A percentile compares a stretch with the other conserved stretches of the same genome.
Evolutionary conservation across 805 yeast species (phyloP).

Genomic region (Pichia cephalocereana): DNA sequence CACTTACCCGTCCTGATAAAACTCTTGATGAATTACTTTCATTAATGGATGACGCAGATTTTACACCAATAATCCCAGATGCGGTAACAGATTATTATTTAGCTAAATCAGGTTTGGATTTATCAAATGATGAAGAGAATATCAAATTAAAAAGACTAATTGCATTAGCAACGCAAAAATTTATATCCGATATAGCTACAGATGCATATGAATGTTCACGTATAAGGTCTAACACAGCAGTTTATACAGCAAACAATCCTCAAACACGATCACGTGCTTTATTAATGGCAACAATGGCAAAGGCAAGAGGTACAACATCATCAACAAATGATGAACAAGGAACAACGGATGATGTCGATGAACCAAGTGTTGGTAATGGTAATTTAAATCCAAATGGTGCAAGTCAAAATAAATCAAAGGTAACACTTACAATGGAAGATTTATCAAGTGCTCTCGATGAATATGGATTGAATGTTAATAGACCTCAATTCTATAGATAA

Average conservation of each 20-base stretch:
- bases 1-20: constrained; percentile 67
- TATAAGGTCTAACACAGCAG: constrained; percentile 80
- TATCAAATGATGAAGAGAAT: constrained; percentile 23
- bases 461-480: constrained; percentile 67
- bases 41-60: constrained; percentile 89
- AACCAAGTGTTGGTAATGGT: constrained; percentile 15
- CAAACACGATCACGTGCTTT: constrained; percentile 77
- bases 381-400: constrained; percentile 4
- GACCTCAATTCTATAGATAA: constrained; percentile 91
- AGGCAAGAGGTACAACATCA: constrained; percentile 15
- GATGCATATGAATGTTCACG: constrained; percentile 95
- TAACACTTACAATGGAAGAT: constrained; percentile 88
- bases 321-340: constrained; percentile 8
- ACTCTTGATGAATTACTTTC: constrained; percentile 76
- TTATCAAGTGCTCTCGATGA: constrained; percentile 87
- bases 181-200: constrained; percentile 86
- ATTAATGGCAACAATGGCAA: constrained; percentile 44
- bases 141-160: constrained; percentile 58
- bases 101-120: constrained; percentile 45
- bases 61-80: constrained; percentile 93
- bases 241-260: constrained; percentile 78
- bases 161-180: constrained; percentile 94
- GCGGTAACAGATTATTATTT: constrained; percentile 91
- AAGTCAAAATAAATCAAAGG: constrained; percentile 36
- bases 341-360: constrained; percentile 25